A percentile compares a stretch with the other conserved stretches of the same genome.
Conservation (phyloP, 2,329 filamentous ascomycete genomes). For the Scortechinia acanthostroma region DNA sequence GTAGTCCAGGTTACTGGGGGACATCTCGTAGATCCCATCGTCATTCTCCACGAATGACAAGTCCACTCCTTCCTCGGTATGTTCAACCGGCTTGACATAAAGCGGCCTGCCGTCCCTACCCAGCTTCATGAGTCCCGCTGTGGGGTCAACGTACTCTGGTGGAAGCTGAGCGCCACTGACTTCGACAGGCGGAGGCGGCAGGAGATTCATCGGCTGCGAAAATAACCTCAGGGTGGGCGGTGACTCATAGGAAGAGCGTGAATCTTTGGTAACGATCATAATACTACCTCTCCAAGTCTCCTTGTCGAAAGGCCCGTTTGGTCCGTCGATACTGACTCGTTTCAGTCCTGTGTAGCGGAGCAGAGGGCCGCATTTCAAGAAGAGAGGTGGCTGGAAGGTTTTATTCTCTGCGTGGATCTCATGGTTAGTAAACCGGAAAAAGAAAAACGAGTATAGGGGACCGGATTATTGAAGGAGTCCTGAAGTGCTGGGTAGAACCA, state of each 20-base stretch:
- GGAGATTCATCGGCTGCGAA: conserved; percentile 50
- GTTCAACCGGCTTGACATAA: conserved; percentile 54
- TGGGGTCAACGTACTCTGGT: conserved; percentile 50
- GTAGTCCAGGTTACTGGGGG: conserved; percentile 42
- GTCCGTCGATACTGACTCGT: conserved; percentile 14
- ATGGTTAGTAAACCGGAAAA: not conserved
- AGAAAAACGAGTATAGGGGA: no score
- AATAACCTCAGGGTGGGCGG: conserved; percentile 49
- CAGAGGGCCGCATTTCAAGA: conserved; percentile 56
- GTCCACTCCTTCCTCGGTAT: conserved; percentile 49
- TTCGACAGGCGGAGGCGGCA: conserved; percentile 45
- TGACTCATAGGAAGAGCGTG: conserved; percentile 43
- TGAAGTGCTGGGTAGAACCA: conserved; percentile 2
- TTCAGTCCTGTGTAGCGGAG: conserved; percentile 55
- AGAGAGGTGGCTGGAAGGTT: conserved; percentile 47
- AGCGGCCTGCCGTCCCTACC: conserved; percentile 51
- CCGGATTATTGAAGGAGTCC: no score
- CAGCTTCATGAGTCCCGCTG: conserved; percentile 53
- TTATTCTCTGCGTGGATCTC: conserved; percentile 14
- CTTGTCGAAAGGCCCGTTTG: conserved; percentile 19
- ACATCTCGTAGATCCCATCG: conserved; percentile 48
- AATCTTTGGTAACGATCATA: conserved; percentile 58
- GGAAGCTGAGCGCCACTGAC: conserved; percentile 34
- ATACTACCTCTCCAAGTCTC: conserved; percentile 58
- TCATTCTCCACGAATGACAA: conserved; percentile 52